Base-by-base conservation (phyloP, 805 yeast species). In the Yarrowia keelungensis region DNA sequence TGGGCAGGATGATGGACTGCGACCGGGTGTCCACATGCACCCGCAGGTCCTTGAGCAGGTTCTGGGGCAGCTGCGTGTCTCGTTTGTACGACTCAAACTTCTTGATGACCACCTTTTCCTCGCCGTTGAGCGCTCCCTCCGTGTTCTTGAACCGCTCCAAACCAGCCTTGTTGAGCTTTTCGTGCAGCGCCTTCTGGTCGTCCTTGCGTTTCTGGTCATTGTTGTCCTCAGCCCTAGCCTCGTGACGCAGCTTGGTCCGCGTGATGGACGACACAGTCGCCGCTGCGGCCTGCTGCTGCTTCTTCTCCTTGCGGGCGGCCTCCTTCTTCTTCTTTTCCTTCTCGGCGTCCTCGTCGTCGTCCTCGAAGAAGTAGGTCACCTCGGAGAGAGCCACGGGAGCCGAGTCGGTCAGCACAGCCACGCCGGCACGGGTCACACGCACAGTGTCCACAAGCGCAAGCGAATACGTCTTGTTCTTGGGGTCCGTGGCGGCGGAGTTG, bases 11-110 rank as follows among this genome's bases (percentile, higher is more conserved):
- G 69, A 94, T 89, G 1, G 98, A 90, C 79, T 93, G 97, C 69
- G 90, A 85, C 75, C 90, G 91, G 77, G 86, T 83, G 77, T 94
- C 99, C 69, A 95, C 92, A 76, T 89, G 93, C 70, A 94, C 87
- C 76, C 88, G 88, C 77, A 95, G 82, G 76, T 93, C 97, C 74
- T 88, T 86, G 19, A 92, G 96, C 73, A 85, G 85, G 45, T 82
- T 79, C 42, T 43, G 51, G 49, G 99, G 98, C 71, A 94, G 88
- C 82, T 95, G 98, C 3, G 95, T 83, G 76, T 94, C 99, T 74
- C 98, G 85, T 65, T 93, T 87, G 78, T 94, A 94, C 0, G 98
- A 92, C 81, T 94, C 99, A 79, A 91, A 95, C 76, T 90, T 90
- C 75, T 91, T 91, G 83, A 94, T 93, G n/a, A 87, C 88, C 2